phyloP scores from a whole-genome alignment of 2,329 filamentous ascomycete species.

The Dactylellina drechsleri region DNA sequence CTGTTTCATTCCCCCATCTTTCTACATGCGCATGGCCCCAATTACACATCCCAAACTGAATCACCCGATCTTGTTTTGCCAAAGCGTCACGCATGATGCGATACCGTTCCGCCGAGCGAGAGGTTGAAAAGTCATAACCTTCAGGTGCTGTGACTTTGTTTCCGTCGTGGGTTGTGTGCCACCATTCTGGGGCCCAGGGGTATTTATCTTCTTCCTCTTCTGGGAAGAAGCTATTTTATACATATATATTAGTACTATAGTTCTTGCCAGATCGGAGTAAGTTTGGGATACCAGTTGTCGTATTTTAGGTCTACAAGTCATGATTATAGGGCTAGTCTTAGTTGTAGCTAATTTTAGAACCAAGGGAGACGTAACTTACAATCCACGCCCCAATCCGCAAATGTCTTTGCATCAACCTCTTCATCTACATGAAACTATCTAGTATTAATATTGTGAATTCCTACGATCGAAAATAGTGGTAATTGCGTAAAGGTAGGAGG shows the following conservation, averaged over 20 bases:
- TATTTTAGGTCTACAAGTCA: conserved; percentile 70
- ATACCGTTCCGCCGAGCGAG: conserved; percentile 66
- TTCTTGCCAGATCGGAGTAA: not conserved
- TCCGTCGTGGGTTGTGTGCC: conserved; percentile 42
- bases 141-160: conserved; percentile 61
- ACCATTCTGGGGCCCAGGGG: conserved; percentile 48
- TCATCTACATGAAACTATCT: conserved; percentile 21
- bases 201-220: conserved; percentile 52
- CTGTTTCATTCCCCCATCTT: conserved; percentile 66
- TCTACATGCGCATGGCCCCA: conserved; percentile 68
- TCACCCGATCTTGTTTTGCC: conserved; percentile 63
- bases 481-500: not conserved
- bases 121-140: conserved; percentile 66
- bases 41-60: conserved; percentile 67
- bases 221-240: conserved; percentile 32
- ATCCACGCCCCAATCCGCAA: conserved; percentile 70
- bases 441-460: not conserved
- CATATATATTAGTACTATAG: not conserved
- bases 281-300: conserved; percentile 66
- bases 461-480: not conserved
- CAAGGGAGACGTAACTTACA: conserved; percentile 61
- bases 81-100: conserved; percentile 67
- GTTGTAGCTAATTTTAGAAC: not conserved
- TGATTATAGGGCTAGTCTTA: not conserved
- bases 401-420: conserved; percentile 61